Conservation (phyloP, 1,139 yeast species). For the Blastobotrys proliferans region DNA sequence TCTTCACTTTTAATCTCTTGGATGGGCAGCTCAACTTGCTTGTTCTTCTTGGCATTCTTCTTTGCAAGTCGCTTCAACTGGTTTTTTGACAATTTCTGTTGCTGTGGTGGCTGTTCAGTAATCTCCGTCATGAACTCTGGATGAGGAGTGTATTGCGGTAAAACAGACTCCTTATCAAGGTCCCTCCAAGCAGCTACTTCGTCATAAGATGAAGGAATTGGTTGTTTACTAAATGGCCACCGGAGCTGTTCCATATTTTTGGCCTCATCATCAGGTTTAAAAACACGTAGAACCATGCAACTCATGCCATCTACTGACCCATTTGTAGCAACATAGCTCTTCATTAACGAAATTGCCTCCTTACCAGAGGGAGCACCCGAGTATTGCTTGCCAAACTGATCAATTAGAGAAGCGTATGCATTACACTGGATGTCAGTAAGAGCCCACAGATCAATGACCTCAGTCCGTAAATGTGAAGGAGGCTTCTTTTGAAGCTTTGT, state of each 20-base stretch:
- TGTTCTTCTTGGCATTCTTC: slow-evolving; percentile 35
- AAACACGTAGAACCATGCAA: slow-evolving; percentile 41
- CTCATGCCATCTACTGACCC: slow-evolving; percentile 34
- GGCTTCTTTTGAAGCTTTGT: slow-evolving; percentile 26
- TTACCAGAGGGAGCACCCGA: slow-evolving; percentile 41
- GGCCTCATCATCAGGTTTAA: slow-evolving; percentile 14
- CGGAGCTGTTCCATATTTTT: neutral
- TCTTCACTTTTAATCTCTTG: slow-evolving; percentile 25
- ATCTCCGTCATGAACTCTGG: neutral
- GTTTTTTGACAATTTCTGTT: slow-evolving; percentile 35
- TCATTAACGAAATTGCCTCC: slow-evolving; percentile 39
- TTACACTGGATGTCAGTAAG: slow-evolving; percentile 34
- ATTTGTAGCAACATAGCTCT: slow-evolving; percentile 34
- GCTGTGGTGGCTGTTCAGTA: neutral
- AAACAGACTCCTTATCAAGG: slow-evolving; percentile 31
- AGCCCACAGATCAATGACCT: slow-evolving; percentile 34
- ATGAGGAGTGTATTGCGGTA: slow-evolving; percentile 13
- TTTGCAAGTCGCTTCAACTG: slow-evolving; percentile 37
- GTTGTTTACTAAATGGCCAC: slow-evolving; percentile 4
- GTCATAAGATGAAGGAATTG: slow-evolving; percentile 22
- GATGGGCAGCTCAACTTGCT: slow-evolving; percentile 21
- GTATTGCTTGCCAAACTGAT: slow-evolving; percentile 33
- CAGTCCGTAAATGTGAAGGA: slow-evolving; percentile 33
- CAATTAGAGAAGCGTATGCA: slow-evolving; percentile 41
- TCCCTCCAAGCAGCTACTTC: slow-evolving; percentile 37